Conservation (phyloP, 1,284 basidiomycete species). For the Laetiporus sulphureus region DNA sequence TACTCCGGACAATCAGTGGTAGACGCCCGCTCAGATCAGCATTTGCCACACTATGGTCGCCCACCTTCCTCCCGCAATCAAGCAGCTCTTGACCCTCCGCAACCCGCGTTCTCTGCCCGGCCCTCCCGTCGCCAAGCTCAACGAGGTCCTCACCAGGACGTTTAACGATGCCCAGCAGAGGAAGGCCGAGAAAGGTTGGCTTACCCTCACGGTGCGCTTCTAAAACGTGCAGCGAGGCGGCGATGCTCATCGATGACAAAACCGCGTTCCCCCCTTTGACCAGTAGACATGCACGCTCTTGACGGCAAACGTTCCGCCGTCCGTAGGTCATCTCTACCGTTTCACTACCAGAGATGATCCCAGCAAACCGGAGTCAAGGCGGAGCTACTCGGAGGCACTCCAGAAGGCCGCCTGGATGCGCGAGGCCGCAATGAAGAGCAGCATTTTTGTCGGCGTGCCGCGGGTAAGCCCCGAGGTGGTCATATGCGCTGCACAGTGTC, state of each 20-base stretch:
- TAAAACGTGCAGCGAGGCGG: no score
- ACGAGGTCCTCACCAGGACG: constrained; percentile 51
- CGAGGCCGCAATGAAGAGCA: constrained; percentile 90
- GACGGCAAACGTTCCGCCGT: constrained; percentile 77
- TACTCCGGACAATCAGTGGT: no score
- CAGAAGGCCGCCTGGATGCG: constrained; percentile 82
- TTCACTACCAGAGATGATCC: constrained; percentile 57
- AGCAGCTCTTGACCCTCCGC: constrained; percentile 67
- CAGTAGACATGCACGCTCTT: constrained; percentile 75
- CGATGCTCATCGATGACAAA: no score
- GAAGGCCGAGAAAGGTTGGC: constrained; percentile 74
- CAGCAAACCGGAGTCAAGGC: constrained; percentile 34
- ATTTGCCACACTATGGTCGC: constrained; percentile 37
- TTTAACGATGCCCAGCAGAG: constrained; percentile 55
- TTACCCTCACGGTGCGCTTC: constrained; percentile 75
- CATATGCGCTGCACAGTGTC: no score
- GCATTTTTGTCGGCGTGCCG: constrained; percentile 89
- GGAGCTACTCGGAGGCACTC: constrained; percentile 44
- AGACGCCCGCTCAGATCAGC: no score
- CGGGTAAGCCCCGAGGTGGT: constrained; percentile 62
- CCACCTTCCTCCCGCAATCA: constrained; percentile 48
- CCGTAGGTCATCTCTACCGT: constrained; percentile 73
- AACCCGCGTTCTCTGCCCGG: constrained; percentile 56
- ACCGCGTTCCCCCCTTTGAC: not conserved
- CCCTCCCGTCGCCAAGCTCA: constrained; percentile 49